phyloP scores from a whole-genome alignment of 2,329 filamentous ascomycete genomes.

The Lecanoromycetidae sp. region DNA sequence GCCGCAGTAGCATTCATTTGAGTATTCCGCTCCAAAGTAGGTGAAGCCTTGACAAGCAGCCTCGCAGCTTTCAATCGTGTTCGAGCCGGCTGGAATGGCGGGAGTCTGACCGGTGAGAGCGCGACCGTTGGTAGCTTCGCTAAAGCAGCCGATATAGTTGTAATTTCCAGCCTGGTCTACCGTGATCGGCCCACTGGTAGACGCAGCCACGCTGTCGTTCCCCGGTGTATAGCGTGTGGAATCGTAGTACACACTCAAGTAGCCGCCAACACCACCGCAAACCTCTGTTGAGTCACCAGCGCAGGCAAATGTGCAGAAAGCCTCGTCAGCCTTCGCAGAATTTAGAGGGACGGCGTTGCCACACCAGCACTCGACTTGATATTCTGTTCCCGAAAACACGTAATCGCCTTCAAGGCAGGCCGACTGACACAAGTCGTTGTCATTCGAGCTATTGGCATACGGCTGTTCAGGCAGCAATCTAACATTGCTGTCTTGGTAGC shows the following conservation, averaged over 20 bases:
- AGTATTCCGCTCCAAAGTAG: constrained; percentile 27
- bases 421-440: constrained; percentile 23
- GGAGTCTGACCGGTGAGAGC: constrained; percentile 25
- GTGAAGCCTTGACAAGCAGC: constrained; percentile 22
- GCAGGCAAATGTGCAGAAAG: constrained; percentile 21
- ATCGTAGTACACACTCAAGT: constrained; percentile 19
- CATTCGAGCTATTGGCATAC: constrained; percentile 20
- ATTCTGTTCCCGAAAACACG: constrained; percentile 23
- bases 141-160: constrained; percentile 32
- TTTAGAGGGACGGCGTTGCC: constrained; percentile 24
- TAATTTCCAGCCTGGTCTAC: constrained; percentile 20
- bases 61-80: constrained; percentile 25
- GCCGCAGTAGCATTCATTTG: constrained; percentile 28
- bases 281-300: constrained; percentile 19
- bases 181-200: constrained; percentile 16
- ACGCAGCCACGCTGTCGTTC: constrained; percentile 6
- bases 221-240: constrained; percentile 15
- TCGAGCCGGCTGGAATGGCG: constrained; percentile 23
- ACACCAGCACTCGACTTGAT: constrained; percentile 26
- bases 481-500: constrained; percentile 23
- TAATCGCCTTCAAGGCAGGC: constrained; percentile 19
- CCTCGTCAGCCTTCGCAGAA: constrained; percentile 16
- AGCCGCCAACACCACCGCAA: constrained; percentile 20
- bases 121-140: constrained; percentile 27
- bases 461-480: constrained; percentile 24